Conservation (phyloP, 768 basidiomycete species). For the Boletus reticuloceps region DNA sequence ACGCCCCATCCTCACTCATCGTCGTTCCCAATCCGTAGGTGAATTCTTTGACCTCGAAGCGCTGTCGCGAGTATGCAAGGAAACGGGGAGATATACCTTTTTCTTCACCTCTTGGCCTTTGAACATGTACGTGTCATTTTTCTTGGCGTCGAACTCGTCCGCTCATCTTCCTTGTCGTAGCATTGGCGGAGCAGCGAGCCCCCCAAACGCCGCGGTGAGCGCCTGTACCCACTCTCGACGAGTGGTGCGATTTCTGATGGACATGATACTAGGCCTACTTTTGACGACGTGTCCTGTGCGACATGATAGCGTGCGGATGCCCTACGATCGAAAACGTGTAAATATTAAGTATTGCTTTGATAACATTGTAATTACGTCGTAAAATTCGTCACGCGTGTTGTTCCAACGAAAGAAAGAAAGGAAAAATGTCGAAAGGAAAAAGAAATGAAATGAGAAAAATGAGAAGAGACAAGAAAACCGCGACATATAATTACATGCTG, state of each 20-base stretch:
- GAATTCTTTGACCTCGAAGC: conserved; percentile 74
- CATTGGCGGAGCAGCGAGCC: conserved; percentile 67
- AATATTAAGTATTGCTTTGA: conserved; percentile 18
- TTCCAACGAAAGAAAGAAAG: conserved; percentile 1
- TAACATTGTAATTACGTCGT: conserved; percentile 28
- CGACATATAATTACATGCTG: conserved; percentile 29
- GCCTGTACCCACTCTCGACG: too few species aligned
- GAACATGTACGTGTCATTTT: conserved; percentile 49
- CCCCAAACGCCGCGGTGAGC: conserved; percentile 68
- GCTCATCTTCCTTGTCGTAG: conserved; percentile 19
- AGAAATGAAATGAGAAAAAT: background rate
- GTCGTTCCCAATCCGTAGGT: conserved; percentile 33
- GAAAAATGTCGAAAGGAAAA: background rate
- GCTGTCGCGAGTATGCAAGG: conserved; percentile 53
- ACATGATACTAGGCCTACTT: conserved; percentile 24
- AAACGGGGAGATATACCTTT: conserved; percentile 63
- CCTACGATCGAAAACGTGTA: background rate
- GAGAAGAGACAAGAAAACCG: background rate
- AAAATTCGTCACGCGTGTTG: conserved; percentile 18
- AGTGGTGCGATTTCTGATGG: background rate
- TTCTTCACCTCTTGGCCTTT: conserved; percentile 78
- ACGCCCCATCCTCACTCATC: background rate
- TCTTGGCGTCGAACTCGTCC: background rate
- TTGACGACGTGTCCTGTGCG: conserved; percentile 7
- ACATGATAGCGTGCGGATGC: too few species aligned